Evolutionary conservation across 345 rosid species (phyloP).

Genomic region (Lagerstroemia speciosa): DNA sequence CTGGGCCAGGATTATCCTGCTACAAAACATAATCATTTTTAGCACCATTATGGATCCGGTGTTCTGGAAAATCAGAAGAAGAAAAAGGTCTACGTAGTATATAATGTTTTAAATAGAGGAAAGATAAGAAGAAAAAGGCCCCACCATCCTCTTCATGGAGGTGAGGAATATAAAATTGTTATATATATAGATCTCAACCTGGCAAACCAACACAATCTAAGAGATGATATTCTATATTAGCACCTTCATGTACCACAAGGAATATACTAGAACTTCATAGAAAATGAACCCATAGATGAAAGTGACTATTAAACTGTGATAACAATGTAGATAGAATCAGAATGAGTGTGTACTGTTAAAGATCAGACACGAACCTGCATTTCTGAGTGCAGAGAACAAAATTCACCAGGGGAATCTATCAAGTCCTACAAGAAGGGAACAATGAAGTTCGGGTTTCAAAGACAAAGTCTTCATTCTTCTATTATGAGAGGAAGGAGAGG

Average conservation of each 20-base stretch:
- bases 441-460: not conserved
- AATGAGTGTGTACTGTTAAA: not conserved
- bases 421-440: not conserved
- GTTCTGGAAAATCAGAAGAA: no score
- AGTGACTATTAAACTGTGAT: not conserved
- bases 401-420: not conserved
- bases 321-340: not conserved
- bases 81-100: no score
- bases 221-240: not conserved
- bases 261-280: not conserved
- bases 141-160: not conserved
- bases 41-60: no score
- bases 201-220: not conserved
- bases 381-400: not conserved
- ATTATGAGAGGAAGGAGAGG: no score
- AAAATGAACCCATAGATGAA: not conserved
- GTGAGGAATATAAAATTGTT: not conserved
- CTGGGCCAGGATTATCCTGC: constrained; percentile 16
- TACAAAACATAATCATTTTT: no score
- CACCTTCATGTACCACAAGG: not conserved
- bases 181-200: not conserved
- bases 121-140: not conserved
- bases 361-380: constrained; percentile 3
- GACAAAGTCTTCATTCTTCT: not conserved
- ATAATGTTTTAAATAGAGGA: no score